Conservation (phyloP, 768 basidiomycete species). For the Tricholoma terreum region DNA sequence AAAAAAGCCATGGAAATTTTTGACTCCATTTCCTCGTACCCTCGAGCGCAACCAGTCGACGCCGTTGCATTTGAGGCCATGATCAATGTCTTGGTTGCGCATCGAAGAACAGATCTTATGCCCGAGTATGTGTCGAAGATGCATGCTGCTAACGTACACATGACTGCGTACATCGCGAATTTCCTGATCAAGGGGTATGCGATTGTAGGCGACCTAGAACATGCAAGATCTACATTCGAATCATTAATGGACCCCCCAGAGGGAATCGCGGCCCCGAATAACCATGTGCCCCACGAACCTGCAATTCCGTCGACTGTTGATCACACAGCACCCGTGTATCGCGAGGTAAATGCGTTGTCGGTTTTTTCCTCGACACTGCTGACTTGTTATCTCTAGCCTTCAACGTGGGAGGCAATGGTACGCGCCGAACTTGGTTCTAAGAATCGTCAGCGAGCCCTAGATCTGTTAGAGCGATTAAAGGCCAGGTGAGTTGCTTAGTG, state of each 20-base stretch:
- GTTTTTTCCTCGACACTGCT: slow-evolving; percentile 3
- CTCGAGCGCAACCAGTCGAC: slow-evolving; percentile 59
- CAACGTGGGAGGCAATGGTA: slow-evolving; percentile 96
- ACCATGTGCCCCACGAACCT: slow-evolving; percentile 74
- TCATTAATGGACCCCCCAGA: slow-evolving; percentile 72
- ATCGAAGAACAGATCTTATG: slow-evolving; percentile 75
- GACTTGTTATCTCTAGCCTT: slow-evolving; percentile 49
- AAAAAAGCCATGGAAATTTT: slow-evolving; percentile 76
- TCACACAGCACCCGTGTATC: slow-evolving; percentile 64
- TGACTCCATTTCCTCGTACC: slow-evolving; percentile 60
- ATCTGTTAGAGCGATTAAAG: slow-evolving; percentile 67
- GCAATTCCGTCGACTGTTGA: slow-evolving; percentile 29
- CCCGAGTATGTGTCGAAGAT: slow-evolving; percentile 65
- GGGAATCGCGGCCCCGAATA: slow-evolving; percentile 85
- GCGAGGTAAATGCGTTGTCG: slow-evolving; percentile 55
- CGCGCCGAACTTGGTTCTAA: slow-evolving; percentile 83
- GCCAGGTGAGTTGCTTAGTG: slow-evolving; percentile 51
- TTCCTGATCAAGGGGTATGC: slow-evolving; percentile 73
- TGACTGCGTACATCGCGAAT: slow-evolving; percentile 96
- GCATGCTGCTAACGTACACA: slow-evolving; percentile 60
- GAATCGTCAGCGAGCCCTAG: slow-evolving; percentile 64
- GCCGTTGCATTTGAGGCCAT: slow-evolving; percentile 88
- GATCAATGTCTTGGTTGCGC: slow-evolving; percentile 79
- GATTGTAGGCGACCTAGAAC: slow-evolving; percentile 62
- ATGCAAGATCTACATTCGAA: slow-evolving; percentile 79